Conservation (phyloP, 192 early-diverging fungal genomes). For the Podila verticillata region DNA sequence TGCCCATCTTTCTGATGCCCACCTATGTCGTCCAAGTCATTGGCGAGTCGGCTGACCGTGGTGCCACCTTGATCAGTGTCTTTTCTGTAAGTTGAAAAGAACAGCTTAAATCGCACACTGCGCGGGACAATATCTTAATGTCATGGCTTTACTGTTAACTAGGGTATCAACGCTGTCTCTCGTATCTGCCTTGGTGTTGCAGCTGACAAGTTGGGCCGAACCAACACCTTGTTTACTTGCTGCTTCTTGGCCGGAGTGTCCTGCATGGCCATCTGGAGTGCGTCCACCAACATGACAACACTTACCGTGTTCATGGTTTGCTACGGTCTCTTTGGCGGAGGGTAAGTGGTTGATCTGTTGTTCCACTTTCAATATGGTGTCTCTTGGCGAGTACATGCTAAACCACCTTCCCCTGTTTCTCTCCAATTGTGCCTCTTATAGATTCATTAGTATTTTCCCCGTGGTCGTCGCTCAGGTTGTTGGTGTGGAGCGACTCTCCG, state of each 20-base stretch:
- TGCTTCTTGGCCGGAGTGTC: constrained; percentile 54
- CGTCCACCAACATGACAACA: constrained; percentile 32
- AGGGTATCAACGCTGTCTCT: constrained; percentile 57
- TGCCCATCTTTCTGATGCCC: constrained; percentile 45
- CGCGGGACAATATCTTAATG: constrained; percentile 2
- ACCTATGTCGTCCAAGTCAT: constrained; percentile 15
- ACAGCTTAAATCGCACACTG: not conserved
- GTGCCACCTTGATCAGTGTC: constrained; percentile 30
- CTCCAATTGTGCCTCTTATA: not conserved
- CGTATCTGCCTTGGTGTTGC: constrained; percentile 52
- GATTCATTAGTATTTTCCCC: constrained; percentile 59
- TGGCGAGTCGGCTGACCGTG: not conserved
- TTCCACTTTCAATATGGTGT: not conserved
- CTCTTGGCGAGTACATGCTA: not conserved
- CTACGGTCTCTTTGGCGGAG: constrained; percentile 61
- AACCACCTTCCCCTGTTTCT: constrained; percentile 18
- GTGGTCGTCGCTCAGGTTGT: constrained; percentile 62
- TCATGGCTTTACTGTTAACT: not conserved
- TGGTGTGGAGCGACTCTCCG: constrained; percentile 55
- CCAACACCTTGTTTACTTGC: constrained; percentile 51
- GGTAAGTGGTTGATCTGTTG: constrained; percentile 18
- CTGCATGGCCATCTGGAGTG: constrained; percentile 58
- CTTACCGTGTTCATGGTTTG: constrained; percentile 53
- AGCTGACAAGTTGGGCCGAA: constrained; percentile 56
- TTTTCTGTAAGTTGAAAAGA: constrained; percentile 19